phyloP scores from a whole-genome alignment of 179 eudicot genomes.

The Patellifolia procumbens region DNA sequence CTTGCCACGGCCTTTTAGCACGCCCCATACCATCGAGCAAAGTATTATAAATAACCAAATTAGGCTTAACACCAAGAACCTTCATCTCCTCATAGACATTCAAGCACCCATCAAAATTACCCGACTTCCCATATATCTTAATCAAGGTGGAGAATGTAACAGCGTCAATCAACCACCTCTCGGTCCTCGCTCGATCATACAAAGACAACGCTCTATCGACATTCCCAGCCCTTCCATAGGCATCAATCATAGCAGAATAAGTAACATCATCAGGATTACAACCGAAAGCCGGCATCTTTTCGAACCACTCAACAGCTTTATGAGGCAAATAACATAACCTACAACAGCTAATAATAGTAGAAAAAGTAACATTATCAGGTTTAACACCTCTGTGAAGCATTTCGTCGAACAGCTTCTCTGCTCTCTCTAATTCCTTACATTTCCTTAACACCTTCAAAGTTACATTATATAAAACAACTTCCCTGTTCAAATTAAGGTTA shows the following conservation, averaged over 20 bases:
- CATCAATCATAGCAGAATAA: conserved; percentile 84
- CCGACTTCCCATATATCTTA: conserved; percentile 59
- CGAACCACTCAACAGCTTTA: conserved; percentile 81
- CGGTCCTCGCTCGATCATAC: conserved; percentile 80
- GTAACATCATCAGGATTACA: conserved; percentile 77
- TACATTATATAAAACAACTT: conserved; percentile 75
- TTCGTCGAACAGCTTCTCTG: conserved; percentile 69
- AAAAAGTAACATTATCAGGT: conserved; percentile 83
- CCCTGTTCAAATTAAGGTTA: conserved; percentile 34
- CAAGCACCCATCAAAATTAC: conserved; percentile 90
- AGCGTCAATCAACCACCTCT: conserved; percentile 70
- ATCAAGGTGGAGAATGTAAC: conserved; percentile 75
- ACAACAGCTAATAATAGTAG: conserved; percentile 80
- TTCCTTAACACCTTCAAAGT: conserved; percentile 79
- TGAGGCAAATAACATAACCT: conserved; percentile 57
- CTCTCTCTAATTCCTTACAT: conserved; percentile 51
- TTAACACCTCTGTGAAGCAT: conserved; percentile 61
- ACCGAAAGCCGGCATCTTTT: conserved; percentile 67
- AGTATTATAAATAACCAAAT: conserved; percentile 54
- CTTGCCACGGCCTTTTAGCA: conserved; percentile 97
- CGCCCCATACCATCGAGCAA: conserved; percentile 89
- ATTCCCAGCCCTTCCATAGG: conserved; percentile 71
- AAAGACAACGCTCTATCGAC: conserved; percentile 69
- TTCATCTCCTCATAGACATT: conserved; percentile 95
- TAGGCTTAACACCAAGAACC: conserved; percentile 70